Evolutionary conservation across 441 rosid species (phyloP).

Genomic region (Croton laevigatus): DNA sequence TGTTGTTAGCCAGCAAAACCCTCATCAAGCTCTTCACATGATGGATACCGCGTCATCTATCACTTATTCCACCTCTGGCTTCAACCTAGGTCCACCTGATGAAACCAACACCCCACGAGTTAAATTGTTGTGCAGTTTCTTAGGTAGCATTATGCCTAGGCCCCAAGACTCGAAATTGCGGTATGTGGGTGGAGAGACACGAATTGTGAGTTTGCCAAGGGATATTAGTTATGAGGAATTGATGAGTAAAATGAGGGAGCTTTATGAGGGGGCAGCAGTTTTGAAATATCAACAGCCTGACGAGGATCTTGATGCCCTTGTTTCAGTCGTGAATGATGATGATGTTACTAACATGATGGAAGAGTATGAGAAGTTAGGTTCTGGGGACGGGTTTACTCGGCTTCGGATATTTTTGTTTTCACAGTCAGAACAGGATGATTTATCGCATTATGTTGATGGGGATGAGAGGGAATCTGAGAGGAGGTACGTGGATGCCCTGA

Average conservation of each 20-base stretch:
- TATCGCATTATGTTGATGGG: slow-evolving; percentile 58
- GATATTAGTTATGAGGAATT: slow-evolving; percentile 73
- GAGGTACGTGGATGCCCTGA: slow-evolving; percentile 95
- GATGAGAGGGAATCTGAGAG: slow-evolving; percentile 89
- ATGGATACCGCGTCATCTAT: slow-evolving; percentile 57
- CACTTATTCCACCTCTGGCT: slow-evolving; percentile 28
- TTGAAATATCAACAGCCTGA: slow-evolving; percentile 98
- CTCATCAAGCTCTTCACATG: slow-evolving; percentile 26
- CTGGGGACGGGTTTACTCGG: slow-evolving; percentile 89
- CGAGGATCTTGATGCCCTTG: slow-evolving; percentile 98
- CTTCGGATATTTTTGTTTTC: slow-evolving; percentile 91
- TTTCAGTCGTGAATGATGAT: slow-evolving; percentile 91
- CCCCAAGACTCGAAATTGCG: slow-evolving; percentile 92
- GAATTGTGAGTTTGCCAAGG: slow-evolving; percentile 71
- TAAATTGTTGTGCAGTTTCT: slow-evolving; percentile 88
- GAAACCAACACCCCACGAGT: slow-evolving; percentile 61
- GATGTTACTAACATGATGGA: slow-evolving; percentile 98
- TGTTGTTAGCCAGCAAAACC: slow-evolving; percentile 27
- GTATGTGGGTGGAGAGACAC: slow-evolving; percentile 94
- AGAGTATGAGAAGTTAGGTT: slow-evolving; percentile 93
- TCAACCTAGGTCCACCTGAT: slow-evolving; percentile 51
- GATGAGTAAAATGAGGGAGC: slow-evolving; percentile 86
- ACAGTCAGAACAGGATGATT: slow-evolving; percentile 62
- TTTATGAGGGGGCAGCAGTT: slow-evolving; percentile 69
- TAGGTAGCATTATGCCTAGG: slow-evolving; percentile 89